Evolutionary conservation across 129 eudicot genomes (phyloP), one percentile per base, ranked within the genome.

Genomic region (Smallanthus sonchifolius): DNA sequence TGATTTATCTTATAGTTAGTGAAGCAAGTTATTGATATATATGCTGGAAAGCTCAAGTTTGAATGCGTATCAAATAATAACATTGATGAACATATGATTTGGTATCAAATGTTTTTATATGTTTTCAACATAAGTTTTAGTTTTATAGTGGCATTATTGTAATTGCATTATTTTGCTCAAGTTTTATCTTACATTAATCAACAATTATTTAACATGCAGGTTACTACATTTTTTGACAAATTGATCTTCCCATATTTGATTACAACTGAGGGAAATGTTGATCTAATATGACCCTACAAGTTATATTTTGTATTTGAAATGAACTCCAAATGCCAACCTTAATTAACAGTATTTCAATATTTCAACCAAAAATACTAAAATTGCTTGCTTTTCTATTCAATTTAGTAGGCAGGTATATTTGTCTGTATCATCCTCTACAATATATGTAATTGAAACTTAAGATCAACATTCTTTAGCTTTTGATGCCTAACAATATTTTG

Each of bases 361-460:
- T n/a, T n/a, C n/a, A n/a, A n/a, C n/a, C n/a, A n/a, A n/a, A n/a
- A n/a, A n/a, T n/a, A n/a, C n/a, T n/a, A n/a, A n/a, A n/a, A n/a
- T n/a, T n/a, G n/a, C n/a, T n/a, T n/a, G n/a, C n/a, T n/a, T n/a
- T n/a, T n/a, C n/a, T n/a, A n/a, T n/a, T n/a, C n/a, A n/a, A n/a
- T n/a, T n/a, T n/a, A n/a, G n/a, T n/a, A n/a, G n/a, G n/a, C n/a
- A n/a, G n/a, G n/a, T 76, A 85, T 94, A 57, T 94, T 94, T 35
- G 99, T 94, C 36, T 94, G 99, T 84, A 79, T 94, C 67, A 96
- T 94, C 67, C 92, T 94, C n/a, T 94, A 94, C 80, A 94, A 94
- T 84, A 96, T 94, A 87, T 20, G 97, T 77, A 0, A 56, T 20
- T 24, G 6, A 19, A 20, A 9, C 11, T 56, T 28, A 16, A 51